A percentile compares a stretch with the other conserved stretches of the same genome.
Conservation (phyloP, 768 basidiomycete species). For the Dentipellis fragilis region DNA sequence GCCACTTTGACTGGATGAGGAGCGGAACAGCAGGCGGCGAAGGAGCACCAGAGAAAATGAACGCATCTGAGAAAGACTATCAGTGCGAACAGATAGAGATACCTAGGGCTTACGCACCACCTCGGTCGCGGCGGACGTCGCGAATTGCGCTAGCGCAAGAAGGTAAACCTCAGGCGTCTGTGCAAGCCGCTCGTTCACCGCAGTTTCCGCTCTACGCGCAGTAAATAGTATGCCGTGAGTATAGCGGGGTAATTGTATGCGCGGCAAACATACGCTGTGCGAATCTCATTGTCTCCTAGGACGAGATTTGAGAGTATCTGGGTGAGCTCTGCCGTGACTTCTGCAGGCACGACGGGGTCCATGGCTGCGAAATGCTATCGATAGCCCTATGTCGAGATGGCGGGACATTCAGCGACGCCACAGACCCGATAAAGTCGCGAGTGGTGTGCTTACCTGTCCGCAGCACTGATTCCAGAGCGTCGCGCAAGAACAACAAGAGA, state of each 20-base stretch:
- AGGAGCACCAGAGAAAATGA: constrained; percentile 77
- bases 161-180: constrained; percentile 74
- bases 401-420: too few species aligned
- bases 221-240: background rate
- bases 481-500: too few species aligned
- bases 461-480: too few species aligned
- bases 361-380: background rate
- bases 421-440: too few species aligned
- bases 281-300: constrained; percentile 74
- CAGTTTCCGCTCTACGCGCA: constrained; percentile 55
- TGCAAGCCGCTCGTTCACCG: constrained; percentile 70
- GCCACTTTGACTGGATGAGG: constrained; percentile 28
- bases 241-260: background rate
- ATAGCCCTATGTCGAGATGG: too few species aligned
- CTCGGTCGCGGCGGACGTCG: constrained; percentile 67
- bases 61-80: constrained; percentile 48
- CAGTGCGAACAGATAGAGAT: background rate
- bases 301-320: constrained; percentile 82
- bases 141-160: constrained; percentile 71
- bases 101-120: constrained; percentile 42
- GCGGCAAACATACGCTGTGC: constrained; percentile 41
- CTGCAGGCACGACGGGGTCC: constrained; percentile 33
- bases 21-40: constrained; percentile 66
- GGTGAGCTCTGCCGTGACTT: constrained; percentile 67
- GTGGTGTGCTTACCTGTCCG: too few species aligned